These are phyloP conservation scores for Candida buenavistaensis DNA, from an alignment of 1,139 yeast genomes.

Conservation along the genomic window DNA sequence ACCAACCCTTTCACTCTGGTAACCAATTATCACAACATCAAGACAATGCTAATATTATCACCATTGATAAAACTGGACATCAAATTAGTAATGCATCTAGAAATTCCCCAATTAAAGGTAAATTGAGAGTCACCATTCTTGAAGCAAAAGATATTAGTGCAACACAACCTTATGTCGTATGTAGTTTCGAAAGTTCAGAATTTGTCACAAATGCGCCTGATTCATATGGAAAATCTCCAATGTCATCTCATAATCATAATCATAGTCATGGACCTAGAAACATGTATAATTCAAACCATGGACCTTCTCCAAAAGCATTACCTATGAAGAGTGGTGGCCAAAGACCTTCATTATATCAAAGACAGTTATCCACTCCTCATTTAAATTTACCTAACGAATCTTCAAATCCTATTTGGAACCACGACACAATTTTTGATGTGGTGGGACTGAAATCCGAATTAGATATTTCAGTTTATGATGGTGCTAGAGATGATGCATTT, in stretches of 20 bases:
- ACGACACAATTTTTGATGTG: conserved; percentile 89
- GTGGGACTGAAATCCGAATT: conserved; percentile 79
- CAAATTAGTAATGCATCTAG: conserved; percentile 12
- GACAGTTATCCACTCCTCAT: conserved; percentile 68
- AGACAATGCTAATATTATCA: conserved; percentile 37
- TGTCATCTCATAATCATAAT: conserved; percentile 28
- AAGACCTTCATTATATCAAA: conserved; percentile 53
- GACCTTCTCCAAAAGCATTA: conserved; percentile 15
- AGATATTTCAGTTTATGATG: conserved; percentile 86
- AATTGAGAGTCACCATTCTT: conserved; percentile 73
- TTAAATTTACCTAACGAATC: conserved; percentile 34
- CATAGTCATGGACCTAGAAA: conserved; percentile 10
- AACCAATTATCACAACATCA: conserved; percentile 21
- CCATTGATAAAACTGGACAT: conserved; percentile 49
- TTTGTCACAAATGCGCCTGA: conserved; percentile 83
- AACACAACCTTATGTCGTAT: conserved; percentile 85
- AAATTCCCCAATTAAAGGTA: conserved; percentile 60
- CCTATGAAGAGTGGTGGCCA: conserved; percentile 18
- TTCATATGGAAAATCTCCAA: conserved; percentile 49
- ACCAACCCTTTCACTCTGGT: conserved; percentile 10
- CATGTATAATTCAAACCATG: conserved; percentile 16
- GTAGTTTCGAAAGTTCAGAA: conserved; percentile 91
- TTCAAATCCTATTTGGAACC: conserved; percentile 82
- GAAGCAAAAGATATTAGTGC: conserved; percentile 65
- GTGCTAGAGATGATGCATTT: conserved; percentile 76